Percentiles rank a stretch among this genome's conserved stretches.
Conservation (phyloP, 106 monocot genomes). For the Vanilla planifolia region DNA sequence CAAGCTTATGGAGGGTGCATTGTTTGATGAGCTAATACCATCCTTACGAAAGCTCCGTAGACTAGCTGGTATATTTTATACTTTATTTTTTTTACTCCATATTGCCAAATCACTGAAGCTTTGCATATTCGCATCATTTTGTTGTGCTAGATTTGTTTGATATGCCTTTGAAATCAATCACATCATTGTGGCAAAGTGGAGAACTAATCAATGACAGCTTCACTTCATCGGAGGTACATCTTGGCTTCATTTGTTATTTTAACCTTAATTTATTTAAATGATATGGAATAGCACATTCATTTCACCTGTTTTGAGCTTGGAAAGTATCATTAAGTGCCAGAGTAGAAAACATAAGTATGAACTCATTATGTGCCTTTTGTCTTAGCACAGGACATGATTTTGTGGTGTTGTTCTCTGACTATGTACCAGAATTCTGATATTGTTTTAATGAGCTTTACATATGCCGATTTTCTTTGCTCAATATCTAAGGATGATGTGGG, state of each 20-base stretch:
- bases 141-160: constrained; percentile 67
- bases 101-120: neutral
- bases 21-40: constrained; percentile 45
- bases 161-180: constrained; percentile 88
- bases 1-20: constrained; percentile 18
- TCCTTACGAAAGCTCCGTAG: constrained; percentile 74
- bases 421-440: too few relatives aligned
- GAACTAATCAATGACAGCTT: constrained; percentile 66
- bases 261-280: neutral
- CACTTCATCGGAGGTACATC: constrained; percentile 82
- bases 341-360: too few relatives aligned
- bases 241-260: too few relatives aligned
- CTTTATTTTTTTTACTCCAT: constrained; percentile 7
- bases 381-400: too few relatives aligned
- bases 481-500: too few relatives aligned
- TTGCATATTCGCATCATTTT: constrained; percentile 12
- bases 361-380: too few relatives aligned
- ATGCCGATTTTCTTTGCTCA: too few relatives aligned
- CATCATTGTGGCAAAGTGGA: constrained; percentile 70
- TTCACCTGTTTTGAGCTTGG: too few relatives aligned
- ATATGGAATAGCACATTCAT: too few relatives aligned
- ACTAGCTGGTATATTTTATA: constrained; percentile 52
- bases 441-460: too few relatives aligned
- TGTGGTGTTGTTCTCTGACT: too few relatives aligned
- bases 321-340: too few relatives aligned